Conservation (phyloP, 2,329 filamentous ascomycete genomes). For the Colletotrichum sp. region DNA sequence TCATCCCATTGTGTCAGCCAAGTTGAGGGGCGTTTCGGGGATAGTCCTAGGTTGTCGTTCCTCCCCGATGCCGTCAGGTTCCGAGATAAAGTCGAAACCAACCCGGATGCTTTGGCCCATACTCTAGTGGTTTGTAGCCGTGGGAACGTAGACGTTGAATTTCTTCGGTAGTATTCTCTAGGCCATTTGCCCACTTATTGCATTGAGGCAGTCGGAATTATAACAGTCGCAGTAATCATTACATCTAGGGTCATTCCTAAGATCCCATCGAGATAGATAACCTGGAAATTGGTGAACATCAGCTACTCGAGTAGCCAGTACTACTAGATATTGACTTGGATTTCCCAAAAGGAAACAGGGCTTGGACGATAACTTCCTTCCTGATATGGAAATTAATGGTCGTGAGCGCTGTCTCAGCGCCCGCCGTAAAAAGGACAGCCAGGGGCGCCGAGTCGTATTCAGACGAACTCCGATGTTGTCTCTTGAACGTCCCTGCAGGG, state of each 20-base stretch:
- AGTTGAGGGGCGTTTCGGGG: neutral
- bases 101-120: neutral
- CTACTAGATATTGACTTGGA: neutral
- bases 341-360: neutral
- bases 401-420: neutral
- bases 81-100: neutral
- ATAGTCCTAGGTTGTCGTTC: neutral
- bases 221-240: neutral
- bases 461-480: neutral
- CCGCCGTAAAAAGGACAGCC: neutral
- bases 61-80: neutral
- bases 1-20: neutral
- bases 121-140: neutral
- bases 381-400: neutral
- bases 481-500: neutral
- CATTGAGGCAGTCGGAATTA: neutral
- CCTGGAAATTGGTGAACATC: neutral
- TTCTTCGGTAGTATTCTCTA: neutral
- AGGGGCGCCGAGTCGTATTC: neutral
- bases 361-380: neutral
- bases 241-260: neutral
- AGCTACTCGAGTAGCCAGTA: neutral
- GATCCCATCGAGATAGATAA: neutral
- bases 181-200: neutral
- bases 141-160: neutral